Evolutionary conservation across 305 asterid species (phyloP), one percentile per base, ranked within the genome.

Genomic region (Solanum chacoense): DNA sequence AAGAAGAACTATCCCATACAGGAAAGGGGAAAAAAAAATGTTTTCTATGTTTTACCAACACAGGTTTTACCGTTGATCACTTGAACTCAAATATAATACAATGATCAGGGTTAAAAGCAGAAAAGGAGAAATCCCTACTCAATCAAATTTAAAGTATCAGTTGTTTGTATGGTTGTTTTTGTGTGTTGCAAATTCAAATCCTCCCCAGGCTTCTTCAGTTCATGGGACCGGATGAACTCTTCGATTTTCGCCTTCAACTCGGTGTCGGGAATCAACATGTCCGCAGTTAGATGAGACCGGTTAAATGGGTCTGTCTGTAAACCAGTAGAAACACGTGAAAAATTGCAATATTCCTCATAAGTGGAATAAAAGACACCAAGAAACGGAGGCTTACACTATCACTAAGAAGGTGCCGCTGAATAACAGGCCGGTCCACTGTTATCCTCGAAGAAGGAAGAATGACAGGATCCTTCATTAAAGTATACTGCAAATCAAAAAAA

Each of bases 381-480:
- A 55, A 3, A 78, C 18, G 65, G 87, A 28, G 36, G 65, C 90
- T 32, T 95, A 95, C 98, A 40, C 90, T 88, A 91, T 97, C 99
- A 88, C 99, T 96, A 55, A 97, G 90, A 88, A 97, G 98, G 94
- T 96, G 99, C 93, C 99, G 93, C 92, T 97, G 98, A 84, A 97
- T 97, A 34, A 97, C 98, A 3, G 98, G 96, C 87, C 98, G 92
- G 91, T 97, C 99, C 38, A 97, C 92, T 8, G 95, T 93, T 83
- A 94, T 94, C 90, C 89, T 94, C 10, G 99, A 96, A 12, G 99
- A 97, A 72, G 99, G 99, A 89, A 97, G 90, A 86, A 95, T 92
- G 91, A 97, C 99, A 18, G 99, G 99, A 93, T 97, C 99, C 93
- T 90, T 95, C 99, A 97, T 97, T 83, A 97, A 91, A 38, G 99